phyloP scores from a whole-genome alignment of 108 stramenopile genomes.

The Parmales sp. region DNA sequence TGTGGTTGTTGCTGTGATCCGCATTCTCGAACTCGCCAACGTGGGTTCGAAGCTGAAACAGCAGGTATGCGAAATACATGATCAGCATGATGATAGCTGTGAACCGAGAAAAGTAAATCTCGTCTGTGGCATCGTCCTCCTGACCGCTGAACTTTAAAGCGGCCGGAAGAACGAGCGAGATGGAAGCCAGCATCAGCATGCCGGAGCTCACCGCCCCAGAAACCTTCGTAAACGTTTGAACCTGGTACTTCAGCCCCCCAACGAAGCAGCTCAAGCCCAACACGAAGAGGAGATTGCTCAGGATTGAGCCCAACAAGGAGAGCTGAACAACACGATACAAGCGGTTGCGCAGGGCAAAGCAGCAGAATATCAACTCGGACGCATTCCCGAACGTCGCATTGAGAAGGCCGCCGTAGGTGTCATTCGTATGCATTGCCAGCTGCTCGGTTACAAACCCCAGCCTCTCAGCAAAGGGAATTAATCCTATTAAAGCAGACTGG shows the following conservation, averaged over 20 bases:
- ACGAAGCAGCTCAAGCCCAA: constrained; percentile 91
- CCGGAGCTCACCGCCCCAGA: constrained; percentile 62
- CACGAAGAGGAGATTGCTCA: constrained; percentile 85
- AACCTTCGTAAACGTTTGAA: constrained; percentile 39
- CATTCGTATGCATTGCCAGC: constrained; percentile 83
- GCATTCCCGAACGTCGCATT: constrained; percentile 97
- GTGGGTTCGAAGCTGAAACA: constrained; percentile 73
- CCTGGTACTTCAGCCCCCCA: constrained; percentile 75
- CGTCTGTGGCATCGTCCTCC: constrained; percentile 35
- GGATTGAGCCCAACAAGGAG: constrained; percentile 88
- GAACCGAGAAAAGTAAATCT: constrained; percentile 50
- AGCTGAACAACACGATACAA: constrained; percentile 83
- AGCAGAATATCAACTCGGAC: constrained; percentile 80
- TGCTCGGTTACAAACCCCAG: too few species aligned
- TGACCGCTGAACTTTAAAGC: constrained; percentile 59
- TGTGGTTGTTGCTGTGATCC: neutral
- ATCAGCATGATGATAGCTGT: constrained; percentile 69
- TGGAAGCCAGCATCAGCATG: constrained; percentile 59
- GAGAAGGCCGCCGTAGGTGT: constrained; percentile 84
- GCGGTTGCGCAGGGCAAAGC: constrained; percentile 57
- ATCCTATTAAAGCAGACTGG: too few species aligned
- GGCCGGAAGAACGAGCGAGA: constrained; percentile 62
- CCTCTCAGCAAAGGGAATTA: too few species aligned
- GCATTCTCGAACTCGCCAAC: constrained; percentile 33
- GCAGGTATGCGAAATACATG: constrained; percentile 58